Base-by-base conservation (phyloP, 257 asterid species). In the Petunia secreta region DNA sequence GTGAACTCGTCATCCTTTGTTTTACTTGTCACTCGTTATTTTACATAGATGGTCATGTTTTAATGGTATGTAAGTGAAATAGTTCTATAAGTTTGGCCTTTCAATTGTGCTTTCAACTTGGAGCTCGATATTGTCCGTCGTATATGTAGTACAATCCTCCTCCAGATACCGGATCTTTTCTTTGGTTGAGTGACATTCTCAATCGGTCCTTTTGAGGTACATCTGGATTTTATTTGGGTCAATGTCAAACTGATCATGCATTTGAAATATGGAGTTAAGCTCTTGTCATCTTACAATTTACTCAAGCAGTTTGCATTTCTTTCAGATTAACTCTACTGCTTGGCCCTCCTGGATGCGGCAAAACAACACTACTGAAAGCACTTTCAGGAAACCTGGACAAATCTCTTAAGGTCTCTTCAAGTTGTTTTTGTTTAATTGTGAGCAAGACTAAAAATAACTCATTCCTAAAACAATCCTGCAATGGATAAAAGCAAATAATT, bases 341-440 rank as follows among this genome's bases (percentile, higher is more conserved):
- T 78, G 96, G 94, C 58, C 94, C 95, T 84, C 96, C 96, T 34
- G 94, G 96, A 55, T 84, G 93, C 48, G 93, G 97, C 80, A 92
- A 92, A 85, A 90, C 97, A 54, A 85, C 96, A 77, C 75, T 91
- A 37, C 84, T 91, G 90, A 92, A 91, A 86, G 92, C 93, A 59
- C 87, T 92, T 64, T 90, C 96, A 57, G 96, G 96, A 85, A 86
- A 84, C 85, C 86, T 90, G 65, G 86, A 84, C 86, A 87, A 87
- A 78, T 82, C 91, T 60, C 91, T 91, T 34, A 86, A 91, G 97
- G 97, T 85, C 46, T 14, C 53, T 25, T 48, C 55, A 54, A 48
- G 52, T 16, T 55, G 25, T 55, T 50, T 79, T 66, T 52, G 65
- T 41, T 43, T 15, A n/a, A n/a, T n/a, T 25, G 46, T 10, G 41